Base-by-base conservation (phyloP, 1,284 basidiomycete species). In the Ustilago trichophora region DNA sequence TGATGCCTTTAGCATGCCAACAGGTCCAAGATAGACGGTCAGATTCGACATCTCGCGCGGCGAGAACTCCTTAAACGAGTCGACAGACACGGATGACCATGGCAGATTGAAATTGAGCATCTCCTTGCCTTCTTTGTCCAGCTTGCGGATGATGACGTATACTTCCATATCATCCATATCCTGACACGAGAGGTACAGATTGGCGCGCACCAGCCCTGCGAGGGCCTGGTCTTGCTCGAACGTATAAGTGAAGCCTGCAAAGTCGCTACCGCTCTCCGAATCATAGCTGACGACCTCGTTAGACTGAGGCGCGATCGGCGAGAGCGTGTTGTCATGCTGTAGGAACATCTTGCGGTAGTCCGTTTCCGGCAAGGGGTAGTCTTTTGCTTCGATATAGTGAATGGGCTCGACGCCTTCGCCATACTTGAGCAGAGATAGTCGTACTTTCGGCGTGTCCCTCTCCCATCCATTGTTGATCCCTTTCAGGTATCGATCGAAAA, bases 401-500 rank as follows among this genome's bases (percentile, higher is more conserved):
- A 35, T 21, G 5, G 49, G 49, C 6, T 51, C 33, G 24, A 27
- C 19, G 1, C 19, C 19, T 6, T 26, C 24, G 12, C 38, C 49
- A 32, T 35, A 51, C 25, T 36, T 29, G 25, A 51, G 38, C 40
- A 51, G 40, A 11, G 29, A 29, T 8, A 35, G 18, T 6, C 49
- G 32, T 19, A 51, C 49, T 7, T 31, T 25, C 10, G 49, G 49
- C 13, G 40, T 43, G 8, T 32, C 37, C 18, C 19, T 19, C 18
- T 51, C 49, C 49, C 49, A 43, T 32, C 33, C 49, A n/a, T 51
- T 51, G 16, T 33, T 24, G 26, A 43, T 27, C 3, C 24, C 37
- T 27, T 51, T 42, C 7, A 51, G 33, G 33, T 36, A 51, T 19
- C 40, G 32, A 33, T 51, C 49, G 18, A 51, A 51, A 21, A 51